Evolutionary conservation across 2,329 filamentous ascomycete genomes (phyloP).

Genomic region (Chaetomiaceae sp.): DNA sequence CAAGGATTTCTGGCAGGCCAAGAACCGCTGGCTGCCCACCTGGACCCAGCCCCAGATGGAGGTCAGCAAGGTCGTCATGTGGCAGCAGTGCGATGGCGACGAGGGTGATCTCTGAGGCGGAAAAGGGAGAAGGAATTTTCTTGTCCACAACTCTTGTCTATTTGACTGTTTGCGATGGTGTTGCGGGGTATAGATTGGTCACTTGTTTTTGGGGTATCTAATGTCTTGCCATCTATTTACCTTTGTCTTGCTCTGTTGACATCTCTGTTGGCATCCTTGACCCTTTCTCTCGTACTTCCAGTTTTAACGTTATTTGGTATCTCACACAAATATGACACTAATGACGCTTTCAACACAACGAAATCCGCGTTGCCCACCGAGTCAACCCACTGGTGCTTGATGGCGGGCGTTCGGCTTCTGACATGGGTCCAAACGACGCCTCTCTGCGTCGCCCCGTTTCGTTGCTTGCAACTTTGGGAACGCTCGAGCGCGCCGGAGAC

Average conservation of each 20-base stretch:
- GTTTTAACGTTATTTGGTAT: too few relatives aligned
- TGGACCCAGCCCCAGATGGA: constrained; percentile 65
- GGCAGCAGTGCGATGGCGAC: constrained; percentile 60
- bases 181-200: constrained; percentile 10
- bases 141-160: neutral
- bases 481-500: too few relatives aligned
- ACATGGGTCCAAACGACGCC: too few relatives aligned
- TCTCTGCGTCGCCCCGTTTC: too few relatives aligned
- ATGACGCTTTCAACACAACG: too few relatives aligned
- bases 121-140: neutral
- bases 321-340: too few relatives aligned
- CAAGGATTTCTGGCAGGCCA: constrained; percentile 70
- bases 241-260: neutral
- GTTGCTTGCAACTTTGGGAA: too few relatives aligned
- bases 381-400: too few relatives aligned
- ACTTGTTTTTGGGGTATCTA: neutral
- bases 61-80: constrained; percentile 63
- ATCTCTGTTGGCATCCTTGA: too few relatives aligned
- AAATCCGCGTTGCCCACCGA: too few relatives aligned
- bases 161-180: constrained; percentile 6
- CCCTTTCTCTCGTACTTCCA: too few relatives aligned
- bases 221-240: neutral
- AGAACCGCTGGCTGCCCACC: constrained; percentile 60
- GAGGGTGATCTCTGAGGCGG: constrained; percentile 42
- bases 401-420: too few relatives aligned